These are phyloP conservation scores for Tolypocladium amazonense DNA, from an alignment of 2,329 filamentous ascomycete genomes.

Conservation along the genomic window DNA sequence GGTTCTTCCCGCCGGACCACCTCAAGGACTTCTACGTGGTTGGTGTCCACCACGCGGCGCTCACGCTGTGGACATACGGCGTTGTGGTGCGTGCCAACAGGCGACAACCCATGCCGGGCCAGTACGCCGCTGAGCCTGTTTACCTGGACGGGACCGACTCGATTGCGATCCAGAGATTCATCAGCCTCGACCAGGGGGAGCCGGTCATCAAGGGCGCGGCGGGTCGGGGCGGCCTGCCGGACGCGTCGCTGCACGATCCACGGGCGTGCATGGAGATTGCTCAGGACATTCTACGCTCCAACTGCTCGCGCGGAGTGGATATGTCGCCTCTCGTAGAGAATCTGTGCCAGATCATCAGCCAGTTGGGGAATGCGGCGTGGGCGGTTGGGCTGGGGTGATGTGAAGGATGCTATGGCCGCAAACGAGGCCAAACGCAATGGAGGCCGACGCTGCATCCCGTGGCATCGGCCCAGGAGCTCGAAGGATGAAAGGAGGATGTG, in stretches of 20 bases:
- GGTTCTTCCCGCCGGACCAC: constrained; percentile 37
- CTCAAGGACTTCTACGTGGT: constrained; percentile 59
- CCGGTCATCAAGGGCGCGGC: constrained; percentile 34
- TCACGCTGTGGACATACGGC: constrained; percentile 61
- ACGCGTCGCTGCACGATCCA: constrained; percentile 42
- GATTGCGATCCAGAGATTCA: constrained; percentile 43
- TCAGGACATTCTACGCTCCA: constrained; percentile 43
- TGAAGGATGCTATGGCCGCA: neutral
- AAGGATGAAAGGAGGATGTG: neutral
- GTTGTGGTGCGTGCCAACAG: constrained; percentile 38
- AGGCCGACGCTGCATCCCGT: neutral
- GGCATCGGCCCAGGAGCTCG: neutral
- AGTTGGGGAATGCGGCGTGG: constrained; percentile 42
- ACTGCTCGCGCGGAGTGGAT: constrained; percentile 34
- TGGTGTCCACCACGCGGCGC: constrained; percentile 55
- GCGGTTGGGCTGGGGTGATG: constrained; percentile 21
- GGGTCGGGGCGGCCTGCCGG: constrained; percentile 15
- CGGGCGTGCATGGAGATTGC: constrained; percentile 47
- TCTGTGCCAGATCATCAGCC: constrained; percentile 50
- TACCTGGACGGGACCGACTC: constrained; percentile 48
- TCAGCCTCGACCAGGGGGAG: constrained; percentile 41
- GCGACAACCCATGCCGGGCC: constrained; percentile 18
- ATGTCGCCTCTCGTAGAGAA: constrained; percentile 57
- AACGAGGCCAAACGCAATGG: neutral
- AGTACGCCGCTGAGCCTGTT: constrained; percentile 27